Evolutionary conservation across 1,284 basidiomycete species (phyloP).

Genomic region (Moesziomyces globuligerus): DNA sequence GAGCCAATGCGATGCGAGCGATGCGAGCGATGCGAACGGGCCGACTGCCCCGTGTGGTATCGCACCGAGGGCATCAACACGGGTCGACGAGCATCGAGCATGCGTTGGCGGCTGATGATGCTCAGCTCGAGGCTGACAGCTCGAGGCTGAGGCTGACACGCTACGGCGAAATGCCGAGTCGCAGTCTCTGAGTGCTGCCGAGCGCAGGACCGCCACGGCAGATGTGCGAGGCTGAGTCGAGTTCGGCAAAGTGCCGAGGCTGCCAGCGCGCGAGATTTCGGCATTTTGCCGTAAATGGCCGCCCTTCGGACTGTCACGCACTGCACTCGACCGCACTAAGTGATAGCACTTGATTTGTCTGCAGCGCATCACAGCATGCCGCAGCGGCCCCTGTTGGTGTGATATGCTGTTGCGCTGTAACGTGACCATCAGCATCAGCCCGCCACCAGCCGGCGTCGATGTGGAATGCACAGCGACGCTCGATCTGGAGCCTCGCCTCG

Average conservation of each 20-base stretch:
- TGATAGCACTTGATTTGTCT: too few species aligned
- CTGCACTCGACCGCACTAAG: neutral
- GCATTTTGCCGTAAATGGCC: neutral
- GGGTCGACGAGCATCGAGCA: too few species aligned
- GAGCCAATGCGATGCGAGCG: too few species aligned
- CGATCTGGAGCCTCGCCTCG: neutral
- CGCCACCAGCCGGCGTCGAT: too few species aligned
- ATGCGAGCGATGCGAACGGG: too few species aligned
- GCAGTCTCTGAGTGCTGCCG: too few species aligned
- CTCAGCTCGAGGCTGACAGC: neutral
- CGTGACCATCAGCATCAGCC: neutral
- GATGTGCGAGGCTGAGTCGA: neutral
- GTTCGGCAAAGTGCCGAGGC: neutral
- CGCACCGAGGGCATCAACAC: too few species aligned
- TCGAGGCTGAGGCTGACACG: neutral
- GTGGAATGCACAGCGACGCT: too few species aligned
- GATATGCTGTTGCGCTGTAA: too few species aligned
- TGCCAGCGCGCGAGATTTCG: neutral
- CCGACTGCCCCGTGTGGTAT: too few species aligned
- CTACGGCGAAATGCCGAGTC: neutral
- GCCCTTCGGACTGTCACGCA: neutral
- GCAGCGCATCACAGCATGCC: too few species aligned
- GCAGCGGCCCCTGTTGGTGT: too few species aligned
- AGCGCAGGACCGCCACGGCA: neutral
- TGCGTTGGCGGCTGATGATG: neutral